phyloP scores from a whole-genome alignment of 2,329 filamentous ascomycete species.

The Gremmenia infestans region DNA sequence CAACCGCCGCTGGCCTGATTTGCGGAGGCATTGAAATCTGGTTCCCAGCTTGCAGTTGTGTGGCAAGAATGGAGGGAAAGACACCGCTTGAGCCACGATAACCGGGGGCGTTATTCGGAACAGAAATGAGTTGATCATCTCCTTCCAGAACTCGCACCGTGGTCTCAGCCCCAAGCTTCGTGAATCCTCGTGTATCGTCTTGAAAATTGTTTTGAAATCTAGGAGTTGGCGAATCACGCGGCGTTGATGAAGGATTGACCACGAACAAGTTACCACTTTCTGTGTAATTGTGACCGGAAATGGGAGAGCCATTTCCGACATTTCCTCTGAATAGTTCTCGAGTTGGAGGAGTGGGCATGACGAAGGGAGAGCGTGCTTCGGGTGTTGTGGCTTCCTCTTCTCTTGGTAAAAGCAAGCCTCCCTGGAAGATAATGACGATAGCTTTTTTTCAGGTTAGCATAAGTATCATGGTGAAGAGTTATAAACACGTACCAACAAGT shows the following conservation, averaged over 20 bases:
- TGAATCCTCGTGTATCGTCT: constrained; percentile 20
- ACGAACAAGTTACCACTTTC: constrained; percentile 28
- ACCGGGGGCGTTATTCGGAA: constrained; percentile 18
- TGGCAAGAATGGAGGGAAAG: constrained; percentile 19
- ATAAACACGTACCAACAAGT: constrained; percentile 26
- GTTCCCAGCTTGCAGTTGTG: constrained; percentile 8
- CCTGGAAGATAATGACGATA: constrained; percentile 25
- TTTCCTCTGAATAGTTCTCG: constrained; percentile 21
- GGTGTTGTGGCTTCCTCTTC: constrained; percentile 24
- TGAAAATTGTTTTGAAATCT: constrained; percentile 16
- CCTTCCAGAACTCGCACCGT: constrained; percentile 10
- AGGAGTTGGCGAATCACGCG: constrained; percentile 19
- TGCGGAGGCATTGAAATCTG: constrained; percentile 16
- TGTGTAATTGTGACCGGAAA: constrained; percentile 18
- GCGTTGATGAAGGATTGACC: constrained; percentile 28
- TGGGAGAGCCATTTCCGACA: constrained; percentile 24
- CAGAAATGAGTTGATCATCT: constrained; percentile 1
- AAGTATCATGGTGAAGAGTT: neutral
- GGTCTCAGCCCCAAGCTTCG: constrained; percentile 18
- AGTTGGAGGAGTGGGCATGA: constrained; percentile 20
- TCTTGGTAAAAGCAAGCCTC: constrained; percentile 19
- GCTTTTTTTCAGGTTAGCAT: constrained; percentile 15
- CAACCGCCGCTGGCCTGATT: constrained; percentile 9
- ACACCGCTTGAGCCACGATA: constrained; percentile 27
- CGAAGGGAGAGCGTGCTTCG: constrained; percentile 31